Conservation (phyloP, 2,329 filamentous ascomycete species). For the Phoma sp. region DNA sequence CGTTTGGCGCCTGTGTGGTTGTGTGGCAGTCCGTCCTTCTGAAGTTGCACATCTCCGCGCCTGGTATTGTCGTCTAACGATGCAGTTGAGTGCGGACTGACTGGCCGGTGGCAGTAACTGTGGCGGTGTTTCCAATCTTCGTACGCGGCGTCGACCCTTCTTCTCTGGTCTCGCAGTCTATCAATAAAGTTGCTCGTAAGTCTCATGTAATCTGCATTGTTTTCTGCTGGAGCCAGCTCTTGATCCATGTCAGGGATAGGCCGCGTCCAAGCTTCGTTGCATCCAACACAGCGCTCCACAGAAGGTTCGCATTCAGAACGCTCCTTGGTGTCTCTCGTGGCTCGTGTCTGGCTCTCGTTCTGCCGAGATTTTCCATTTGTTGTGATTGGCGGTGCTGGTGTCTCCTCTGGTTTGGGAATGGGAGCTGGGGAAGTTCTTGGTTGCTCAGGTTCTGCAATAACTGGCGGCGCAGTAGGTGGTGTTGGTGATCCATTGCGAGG, state of each 20-base stretch:
- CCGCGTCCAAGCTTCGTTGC: conserved; percentile 28
- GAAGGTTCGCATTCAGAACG: conserved; percentile 21
- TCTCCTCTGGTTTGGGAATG: conserved; percentile 14
- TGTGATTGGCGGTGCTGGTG: background rate
- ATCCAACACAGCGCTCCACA: conserved; percentile 28
- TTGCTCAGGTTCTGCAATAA: conserved; percentile 14
- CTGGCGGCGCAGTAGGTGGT: conserved; percentile 9
- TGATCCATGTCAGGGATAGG: conserved; percentile 24
- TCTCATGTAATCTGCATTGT: conserved; percentile 20
- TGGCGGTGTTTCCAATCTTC: conserved; percentile 22
- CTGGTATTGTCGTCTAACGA: conserved; percentile 11
- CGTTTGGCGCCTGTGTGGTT: conserved; percentile 20
- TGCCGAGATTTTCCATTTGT: conserved; percentile 7
- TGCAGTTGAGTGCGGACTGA: conserved; percentile 6
- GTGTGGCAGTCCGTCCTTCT: conserved; percentile 1
- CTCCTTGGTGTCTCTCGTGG: conserved; percentile 4
- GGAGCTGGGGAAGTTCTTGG: conserved; percentile 11
- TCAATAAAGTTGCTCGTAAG: conserved; percentile 24
- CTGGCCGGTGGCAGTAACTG: conserved; percentile 8
- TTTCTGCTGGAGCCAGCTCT: conserved; percentile 21
- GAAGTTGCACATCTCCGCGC: background rate
- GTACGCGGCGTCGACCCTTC: conserved; percentile 27
- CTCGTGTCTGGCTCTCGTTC: conserved; percentile 8
- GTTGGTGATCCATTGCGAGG: conserved; percentile 23
- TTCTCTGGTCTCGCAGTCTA: conserved; percentile 22